Evolutionary conservation across 495 filamentous ascomycete species (phyloP), one percentile per base, ranked within the genome.

Genomic region (Xylaria curta): DNA sequence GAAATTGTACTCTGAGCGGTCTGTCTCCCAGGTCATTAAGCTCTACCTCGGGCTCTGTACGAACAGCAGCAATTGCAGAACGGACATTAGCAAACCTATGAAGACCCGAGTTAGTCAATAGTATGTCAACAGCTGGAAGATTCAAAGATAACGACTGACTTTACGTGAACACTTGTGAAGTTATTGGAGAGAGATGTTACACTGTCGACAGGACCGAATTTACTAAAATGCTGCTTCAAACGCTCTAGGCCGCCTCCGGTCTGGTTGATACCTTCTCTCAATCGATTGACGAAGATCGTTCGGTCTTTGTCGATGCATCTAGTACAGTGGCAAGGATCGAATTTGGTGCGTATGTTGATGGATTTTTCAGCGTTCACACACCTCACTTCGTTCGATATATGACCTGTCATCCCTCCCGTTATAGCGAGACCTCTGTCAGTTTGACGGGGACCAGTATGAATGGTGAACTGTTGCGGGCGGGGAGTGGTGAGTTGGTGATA

Each of bases 251-350:
- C 33, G 9, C 7, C 40, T 21, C n/a, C 21, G 12, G 9, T 26
- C 10, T 47, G 26, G 15, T 26, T 24, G 15, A 36, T 10, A 4
- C 51, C 28, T 6, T 44, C 17, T 19, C 53, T 51, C 17, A 74
- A 59, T 6, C 59, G 17, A 51, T 13, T 38, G 12, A 76, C 38
- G 28, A 59, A 75, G 42, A 76, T 46, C 0, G 68, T 63, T 49
- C 64, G 47, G 26, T 73, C 58, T 15, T 26, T 42, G 0, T 69
- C 63, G 1, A 15, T 13, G 56, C 75, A 76, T 15, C 15, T 40
- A 0, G 1, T 0, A 19, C 75, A 76, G 1, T 15, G 21, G 31
- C 75, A 76, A 36, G 66, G 51, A 31, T 73, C 67, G 36, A 66
- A 76, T 36, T 69, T 69, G n/a, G 58, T 66, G 10, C 2, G 7